phyloP scores from a whole-genome alignment of 495 filamentous ascomycete species.

The Astrothelium macrocarpum region DNA sequence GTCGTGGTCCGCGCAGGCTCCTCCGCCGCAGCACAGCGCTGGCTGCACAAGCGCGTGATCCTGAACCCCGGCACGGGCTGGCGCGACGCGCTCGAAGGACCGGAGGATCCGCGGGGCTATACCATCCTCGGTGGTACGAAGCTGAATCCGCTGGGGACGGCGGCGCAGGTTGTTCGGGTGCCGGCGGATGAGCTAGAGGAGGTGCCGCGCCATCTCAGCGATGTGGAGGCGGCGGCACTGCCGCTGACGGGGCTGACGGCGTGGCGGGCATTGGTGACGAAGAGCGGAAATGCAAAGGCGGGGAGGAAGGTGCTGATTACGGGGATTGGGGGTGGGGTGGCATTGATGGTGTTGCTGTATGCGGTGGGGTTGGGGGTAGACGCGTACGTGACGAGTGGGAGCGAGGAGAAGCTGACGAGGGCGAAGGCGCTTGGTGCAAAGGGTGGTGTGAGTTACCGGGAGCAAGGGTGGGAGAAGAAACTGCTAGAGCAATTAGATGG shows the following conservation, averaged over 20 bases:
- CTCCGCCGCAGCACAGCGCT: conserved; percentile 37
- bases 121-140: conserved; percentile 65
- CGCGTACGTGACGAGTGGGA: conserved; percentile 34
- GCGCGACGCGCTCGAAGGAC: conserved; percentile 57
- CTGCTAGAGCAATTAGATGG: conserved; percentile 25
- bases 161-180: conserved; percentile 61
- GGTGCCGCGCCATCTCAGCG: conserved; percentile 58
- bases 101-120: conserved; percentile 54
- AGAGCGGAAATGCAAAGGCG: conserved; percentile 29
- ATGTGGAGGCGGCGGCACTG: conserved; percentile 67
- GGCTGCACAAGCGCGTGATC: conserved; percentile 60
- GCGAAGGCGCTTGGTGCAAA: conserved; percentile 32
- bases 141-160: conserved; percentile 52
- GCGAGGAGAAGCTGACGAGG: conserved; percentile 33
- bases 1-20: conserved; percentile 55
- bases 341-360: conserved; percentile 35
- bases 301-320: conserved; percentile 35
- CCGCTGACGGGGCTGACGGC: conserved; percentile 78
- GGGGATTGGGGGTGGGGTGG: conserved; percentile 37
- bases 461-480: conserved; percentile 36
- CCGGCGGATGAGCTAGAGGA: conserved; percentile 62
- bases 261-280: conserved; percentile 73
- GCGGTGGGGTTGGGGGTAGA: conserved; percentile 28
- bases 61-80: conserved; percentile 68
- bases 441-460: conserved; percentile 35